Conservation (phyloP, 768 basidiomycete species). For the Lanmaoa rubissima region DNA sequence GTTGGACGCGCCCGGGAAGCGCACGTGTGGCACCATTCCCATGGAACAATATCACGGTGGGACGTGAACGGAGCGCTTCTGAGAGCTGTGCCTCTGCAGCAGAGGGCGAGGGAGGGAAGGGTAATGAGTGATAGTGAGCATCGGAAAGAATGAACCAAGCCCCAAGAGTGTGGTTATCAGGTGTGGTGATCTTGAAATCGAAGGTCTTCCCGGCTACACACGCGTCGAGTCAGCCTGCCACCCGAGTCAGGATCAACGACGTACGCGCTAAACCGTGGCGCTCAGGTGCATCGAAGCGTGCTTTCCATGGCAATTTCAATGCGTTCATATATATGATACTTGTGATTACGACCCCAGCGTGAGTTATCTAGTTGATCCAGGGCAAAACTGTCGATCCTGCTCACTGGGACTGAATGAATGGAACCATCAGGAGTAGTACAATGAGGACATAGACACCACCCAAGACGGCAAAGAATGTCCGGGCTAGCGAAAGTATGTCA, state of each 20-base stretch:
- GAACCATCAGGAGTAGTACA: slow-evolving; percentile 55
- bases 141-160: slow-evolving; percentile 85
- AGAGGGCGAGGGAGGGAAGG: slow-evolving; percentile 37
- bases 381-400: slow-evolving; percentile 29
- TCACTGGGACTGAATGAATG: slow-evolving; percentile 69
- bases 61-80: slow-evolving; percentile 52
- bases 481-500: slow-evolving; percentile 27
- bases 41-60: slow-evolving; percentile 90
- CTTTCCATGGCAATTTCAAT: slow-evolving; percentile 58
- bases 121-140: slow-evolving; percentile 51
- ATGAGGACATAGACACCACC: slow-evolving; percentile 53
- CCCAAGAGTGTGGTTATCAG: slow-evolving; percentile 78
- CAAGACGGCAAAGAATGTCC: slow-evolving; percentile 37
- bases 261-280: slow-evolving; percentile 79
- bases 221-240: background rate
- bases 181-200: slow-evolving; percentile 66
- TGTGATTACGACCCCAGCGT: slow-evolving; percentile 28
- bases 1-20: slow-evolving; percentile 58
- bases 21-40: slow-evolving; percentile 88
- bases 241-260: slow-evolving; percentile 19
- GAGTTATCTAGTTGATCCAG: slow-evolving; percentile 12
- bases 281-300: slow-evolving; percentile 68
- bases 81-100: slow-evolving; percentile 44
- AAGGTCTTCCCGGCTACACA: slow-evolving; percentile 69
- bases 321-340: slow-evolving; percentile 64